Base-by-base conservation (phyloP, 2,329 filamentous ascomycete genomes). In the Aspergillus persii region DNA sequence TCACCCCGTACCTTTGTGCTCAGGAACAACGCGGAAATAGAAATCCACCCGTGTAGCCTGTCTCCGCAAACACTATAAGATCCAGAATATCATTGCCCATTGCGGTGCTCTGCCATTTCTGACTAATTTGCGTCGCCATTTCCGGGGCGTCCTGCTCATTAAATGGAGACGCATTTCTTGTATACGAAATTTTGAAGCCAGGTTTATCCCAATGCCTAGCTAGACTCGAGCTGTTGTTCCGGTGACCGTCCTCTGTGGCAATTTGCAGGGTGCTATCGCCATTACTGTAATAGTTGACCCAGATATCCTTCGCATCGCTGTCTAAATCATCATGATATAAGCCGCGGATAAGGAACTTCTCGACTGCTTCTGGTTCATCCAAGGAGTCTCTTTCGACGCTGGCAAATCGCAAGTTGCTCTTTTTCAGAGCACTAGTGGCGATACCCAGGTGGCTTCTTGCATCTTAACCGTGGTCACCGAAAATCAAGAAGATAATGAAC, bases 1-100 rank as follows among this genome's bases (percentile, higher is more conserved):
- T 39, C 50, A 33, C 12, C 6, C 50, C 30, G 50, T 39, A 52
- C 8, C 31, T n/a, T 27, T 52, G 31, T 56, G 3, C 30, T 56
- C 46, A n/a, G 53, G 53, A 39, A 50, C 36, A 18, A 50, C 50
- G 46, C 53, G 53, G 46, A 56, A 56, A 41, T 56, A 56, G n/a
- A 56, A 56, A 31, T 41, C 50, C 2, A 46, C n/a, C 30, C 31
- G 53, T 56, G 29, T 56, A 30, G 7, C 44, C 53, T 33, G 31
- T 50, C 46, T 56, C 44, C 46, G 41, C 46, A 50, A 56, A 56
- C 30, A 41, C 53, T 8, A 56, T 56, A 23, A 56, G 41, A 1
- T 56, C 46, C 44, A 46, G 41, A 5, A 56, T 41, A 30, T 50
- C 53, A 15, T 56, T 50, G 0, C 53, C 46, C 26, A 39, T 30